A percentile compares a stretch with the other conserved stretches of the same genome.
Conservation (phyloP, 225 moss, liverwort and hornwort species). For the Pseudoscleropodium purum region DNA sequence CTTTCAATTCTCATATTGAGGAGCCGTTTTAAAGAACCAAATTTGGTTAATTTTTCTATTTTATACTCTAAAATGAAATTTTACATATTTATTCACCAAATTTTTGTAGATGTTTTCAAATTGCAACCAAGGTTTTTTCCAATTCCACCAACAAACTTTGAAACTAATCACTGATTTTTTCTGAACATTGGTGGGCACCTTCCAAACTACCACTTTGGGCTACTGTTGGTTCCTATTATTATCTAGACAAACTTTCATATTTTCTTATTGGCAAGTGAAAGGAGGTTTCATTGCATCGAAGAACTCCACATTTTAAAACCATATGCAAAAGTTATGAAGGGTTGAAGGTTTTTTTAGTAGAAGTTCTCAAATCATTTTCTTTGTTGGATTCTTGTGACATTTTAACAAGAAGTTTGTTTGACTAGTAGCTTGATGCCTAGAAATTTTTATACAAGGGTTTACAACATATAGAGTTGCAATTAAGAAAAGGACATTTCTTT, state of each 20-base stretch:
- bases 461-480: background rate
- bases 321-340: background rate
- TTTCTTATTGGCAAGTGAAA: background rate
- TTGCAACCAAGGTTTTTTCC: too few relatives aligned
- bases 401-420: background rate
- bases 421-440: background rate
- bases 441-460: background rate
- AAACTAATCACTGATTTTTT: too few relatives aligned
- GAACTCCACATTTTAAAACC: rapidly evolving
- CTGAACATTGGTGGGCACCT: too few relatives aligned
- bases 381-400: background rate
- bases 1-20: too few relatives aligned
- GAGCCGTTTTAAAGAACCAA: too few relatives aligned
- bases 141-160: too few relatives aligned
- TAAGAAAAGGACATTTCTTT: background rate
- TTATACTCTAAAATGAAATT: too few relatives aligned
- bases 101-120: too few relatives aligned
- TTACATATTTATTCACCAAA: too few relatives aligned
- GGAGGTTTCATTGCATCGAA: rapidly evolving
- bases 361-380: background rate
- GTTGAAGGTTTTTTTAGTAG: background rate
- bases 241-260: background rate
- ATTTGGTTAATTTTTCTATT: too few relatives aligned
- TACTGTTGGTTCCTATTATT: too few relatives aligned
- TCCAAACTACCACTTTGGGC: too few relatives aligned